phyloP scores from a whole-genome alignment of 805 yeast genomes.

The Scheffersomyces coipomensis region DNA sequence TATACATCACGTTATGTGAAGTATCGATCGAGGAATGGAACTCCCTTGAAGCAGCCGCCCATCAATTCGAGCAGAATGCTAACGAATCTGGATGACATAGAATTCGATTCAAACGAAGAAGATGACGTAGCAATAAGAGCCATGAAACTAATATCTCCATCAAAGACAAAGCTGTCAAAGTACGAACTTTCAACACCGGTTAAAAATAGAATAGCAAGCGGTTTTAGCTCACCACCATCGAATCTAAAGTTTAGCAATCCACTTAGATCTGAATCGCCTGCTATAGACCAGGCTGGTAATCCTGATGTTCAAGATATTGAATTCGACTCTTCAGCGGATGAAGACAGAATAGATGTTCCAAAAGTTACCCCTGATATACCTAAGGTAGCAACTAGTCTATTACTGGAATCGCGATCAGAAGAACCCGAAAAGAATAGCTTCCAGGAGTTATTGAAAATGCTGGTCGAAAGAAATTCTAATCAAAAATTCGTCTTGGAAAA shows the following conservation, averaged over 20 bases:
- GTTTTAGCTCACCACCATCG: conserved; percentile 18
- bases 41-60: conserved; percentile 16
- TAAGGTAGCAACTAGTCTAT: too few species aligned
- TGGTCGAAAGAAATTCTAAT: too few species aligned
- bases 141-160: conserved; percentile 16
- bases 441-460: too few species aligned
- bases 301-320: conserved; percentile 14
- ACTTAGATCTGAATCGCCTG: neutral
- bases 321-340: conserved; percentile 25
- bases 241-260: conserved; percentile 11
- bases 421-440: too few species aligned
- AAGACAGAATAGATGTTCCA: too few species aligned
- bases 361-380: too few species aligned
- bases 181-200: conserved; percentile 1
- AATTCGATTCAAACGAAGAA: conserved; percentile 1
- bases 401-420: too few species aligned
- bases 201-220: neutral
- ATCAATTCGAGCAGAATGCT: conserved; percentile 5
- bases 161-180: neutral
- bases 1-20: conserved; percentile 1
- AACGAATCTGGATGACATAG: neutral
- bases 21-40: conserved; percentile 14
- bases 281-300: too few species aligned
- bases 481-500: too few species aligned
- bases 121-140: conserved; percentile 13